phyloP scores from a whole-genome alignment of 257 asterid species.

The Perilla frutescens region DNA sequence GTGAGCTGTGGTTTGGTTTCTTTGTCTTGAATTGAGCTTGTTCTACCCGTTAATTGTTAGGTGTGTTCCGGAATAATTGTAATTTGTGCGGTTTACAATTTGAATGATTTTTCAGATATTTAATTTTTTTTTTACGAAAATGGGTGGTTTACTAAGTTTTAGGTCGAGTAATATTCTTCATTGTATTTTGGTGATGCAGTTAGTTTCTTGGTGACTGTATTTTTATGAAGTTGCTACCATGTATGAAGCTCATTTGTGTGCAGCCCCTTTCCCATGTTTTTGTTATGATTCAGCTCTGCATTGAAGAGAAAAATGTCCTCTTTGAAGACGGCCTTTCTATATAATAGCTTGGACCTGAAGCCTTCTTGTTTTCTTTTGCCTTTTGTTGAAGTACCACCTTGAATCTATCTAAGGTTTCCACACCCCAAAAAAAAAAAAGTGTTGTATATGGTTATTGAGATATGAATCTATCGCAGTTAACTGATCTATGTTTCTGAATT shows the following conservation, averaged over 20 bases:
- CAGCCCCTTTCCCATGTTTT: background rate
- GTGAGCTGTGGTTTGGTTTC: background rate
- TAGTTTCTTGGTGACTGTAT: conserved; percentile 1
- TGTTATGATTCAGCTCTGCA: background rate
- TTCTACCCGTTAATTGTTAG: background rate
- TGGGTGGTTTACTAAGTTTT: conserved; percentile 12
- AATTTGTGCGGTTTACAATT: background rate
- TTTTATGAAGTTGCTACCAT: background rate
- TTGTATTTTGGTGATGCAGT: background rate
- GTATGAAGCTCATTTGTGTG: background rate
- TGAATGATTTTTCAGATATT: background rate
- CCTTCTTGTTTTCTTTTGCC: background rate
- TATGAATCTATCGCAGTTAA: background rate
- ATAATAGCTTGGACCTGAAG: conserved; percentile 13
- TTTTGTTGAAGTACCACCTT: background rate
- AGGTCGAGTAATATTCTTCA: background rate
- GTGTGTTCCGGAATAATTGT: background rate
- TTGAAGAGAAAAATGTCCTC: background rate
- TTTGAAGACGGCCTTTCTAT: background rate
- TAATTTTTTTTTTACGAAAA: background rate
- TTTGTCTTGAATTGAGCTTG: conserved; percentile 17
- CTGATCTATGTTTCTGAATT: background rate
- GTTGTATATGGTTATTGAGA: background rate
- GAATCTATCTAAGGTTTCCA: background rate
- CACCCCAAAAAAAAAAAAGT: no score